These are phyloP conservation scores for Tremellales sp. DNA, from an alignment of 1,284 basidiomycete species.

Conservation along the genomic window DNA sequence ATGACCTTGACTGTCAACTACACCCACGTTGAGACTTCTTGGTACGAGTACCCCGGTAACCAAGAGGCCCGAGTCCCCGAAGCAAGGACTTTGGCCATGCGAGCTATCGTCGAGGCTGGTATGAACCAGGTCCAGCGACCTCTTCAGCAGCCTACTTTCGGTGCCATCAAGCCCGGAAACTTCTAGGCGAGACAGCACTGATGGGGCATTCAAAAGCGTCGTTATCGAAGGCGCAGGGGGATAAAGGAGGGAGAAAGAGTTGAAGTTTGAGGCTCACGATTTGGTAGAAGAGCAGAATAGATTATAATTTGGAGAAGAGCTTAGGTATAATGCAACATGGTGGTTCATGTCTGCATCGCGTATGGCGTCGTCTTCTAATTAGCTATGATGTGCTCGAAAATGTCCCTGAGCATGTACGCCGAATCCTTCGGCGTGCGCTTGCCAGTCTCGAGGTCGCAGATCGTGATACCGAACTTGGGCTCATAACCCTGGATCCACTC, in stretches of 20 bases:
- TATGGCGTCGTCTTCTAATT: too few species aligned
- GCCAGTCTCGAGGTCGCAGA: slow-evolving; percentile 28
- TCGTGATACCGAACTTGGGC: slow-evolving; percentile 31
- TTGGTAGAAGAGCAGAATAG: too few species aligned
- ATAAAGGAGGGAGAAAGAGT: too few species aligned
- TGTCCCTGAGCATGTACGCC: slow-evolving; percentile 14
- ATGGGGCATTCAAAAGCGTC: too few species aligned
- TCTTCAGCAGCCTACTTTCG: slow-evolving; percentile 1
- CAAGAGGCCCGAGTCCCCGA: slow-evolving; percentile 5
- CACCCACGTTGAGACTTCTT: slow-evolving; percentile 8
- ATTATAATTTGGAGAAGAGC: too few species aligned
- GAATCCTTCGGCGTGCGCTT: slow-evolving; percentile 28
- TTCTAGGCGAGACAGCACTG: background rate
- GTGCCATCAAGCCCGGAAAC: slow-evolving; percentile 6
- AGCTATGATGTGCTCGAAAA: too few species aligned
- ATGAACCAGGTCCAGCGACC: slow-evolving; percentile 5
- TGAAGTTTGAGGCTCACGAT: too few species aligned
- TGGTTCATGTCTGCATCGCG: too few species aligned
- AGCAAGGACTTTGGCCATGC: slow-evolving; percentile 2
- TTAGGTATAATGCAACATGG: too few species aligned
- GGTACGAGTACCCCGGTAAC: slow-evolving; percentile 7
- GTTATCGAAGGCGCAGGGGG: background rate
- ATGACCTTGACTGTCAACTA: slow-evolving; percentile 8
- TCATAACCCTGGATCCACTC: slow-evolving; percentile 54
- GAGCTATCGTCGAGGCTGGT: slow-evolving; percentile 3